Evolutionary conservation across 495 filamentous ascomycete genomes (phyloP), one percentile per base, ranked within the genome.

Genomic region (Xylaria acuta): DNA sequence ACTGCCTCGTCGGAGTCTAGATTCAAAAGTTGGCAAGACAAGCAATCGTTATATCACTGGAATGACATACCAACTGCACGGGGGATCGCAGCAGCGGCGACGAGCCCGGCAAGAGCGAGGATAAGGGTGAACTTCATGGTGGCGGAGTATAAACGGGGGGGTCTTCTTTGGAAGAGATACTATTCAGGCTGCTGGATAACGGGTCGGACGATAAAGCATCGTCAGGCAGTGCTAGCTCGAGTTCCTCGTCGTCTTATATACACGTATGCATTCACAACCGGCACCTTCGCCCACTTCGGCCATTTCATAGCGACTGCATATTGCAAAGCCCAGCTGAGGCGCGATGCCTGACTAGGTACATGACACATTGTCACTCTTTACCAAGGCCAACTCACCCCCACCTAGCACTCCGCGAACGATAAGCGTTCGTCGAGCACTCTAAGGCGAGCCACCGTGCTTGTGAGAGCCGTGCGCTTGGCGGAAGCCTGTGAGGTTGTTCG

Each of bases 401-500:
- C 47, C 20, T 5, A n/a, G 47, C 9, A 9, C 5, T 7, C 5
- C 11, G 47, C n/a, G n/a, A 3, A 51, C 47, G n/a, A 34, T 34
- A 30, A 32, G 25, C 27, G 16, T 34, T 58, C 27, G 14, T 7
- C 0, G 32, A 6, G 27, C 18, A 20, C 14, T 34, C 54, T 58
- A 34, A 58, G 27, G 14, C 32, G 54, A 58, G 54, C 32, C 5
- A 9, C 32, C 27, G 18, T 58, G 54, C 16, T 27, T 34, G 12
- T 34, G 27, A 34, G 54, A 14, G 5, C 34, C 54, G 54, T 58
- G 54, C 14, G 27, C 54, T 58, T 58, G 12, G 27, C 54, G 54
- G 12, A 58, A 58, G 32, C 71, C 71, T 34, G 32, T 69, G 9
- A 53, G 27, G 49, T 73, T 62, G 25, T 62, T 62, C 25, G 36